Evolutionary conservation across 1,139 yeast genomes (phyloP), one percentile per base, ranked within the genome.

Genomic region (Wickerhamomyces sp.): DNA sequence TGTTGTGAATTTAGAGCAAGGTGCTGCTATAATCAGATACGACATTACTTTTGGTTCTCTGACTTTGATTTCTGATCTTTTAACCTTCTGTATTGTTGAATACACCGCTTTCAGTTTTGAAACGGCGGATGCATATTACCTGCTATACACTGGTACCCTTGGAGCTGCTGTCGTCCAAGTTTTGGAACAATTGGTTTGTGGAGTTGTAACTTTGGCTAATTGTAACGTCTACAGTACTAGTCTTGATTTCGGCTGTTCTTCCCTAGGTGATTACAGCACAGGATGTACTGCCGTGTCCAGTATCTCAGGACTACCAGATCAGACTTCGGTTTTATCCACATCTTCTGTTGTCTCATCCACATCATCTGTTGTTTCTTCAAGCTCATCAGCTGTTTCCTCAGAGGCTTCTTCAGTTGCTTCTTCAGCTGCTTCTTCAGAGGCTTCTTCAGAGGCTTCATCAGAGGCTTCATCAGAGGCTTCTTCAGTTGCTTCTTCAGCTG

Each of bases 1-100:
- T 35, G n/a, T 14, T 20, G 32, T 31, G 5, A 35, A 35, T 17
- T 21, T 35, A 10, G 38, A 30, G 24, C 29, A 35, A n/a, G 34
- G 35, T 20, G 10, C 35, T 5, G 32, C 28, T 17, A 8, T 27
- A 3, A 15, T 35, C 8, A 20, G 26, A 4, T 35, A 35, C 13
- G 24, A 23, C 6, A 23, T 35, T 16, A 16, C 31, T 3, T 13
- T 35, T 13, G 18, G 31, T 11, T n/a, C 17, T 15, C 17, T 31
- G 11, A 31, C 35, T 9, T 21, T 13, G 8, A 4, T 31, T 1
- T 8, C 23, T n/a, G 23, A 26, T 16, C 16, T 31, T 20, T 15
- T 23, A 4, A 19, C 20, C 3, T 28, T 27, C 17, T 35, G 37
- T 35, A 19, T 16, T 21, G 11, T 26, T 6, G 37, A 35, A 3